These are phyloP conservation scores for Dicorynia guianensis DNA, from an alignment of 306 rosid genomes.

Conservation along the genomic window DNA sequence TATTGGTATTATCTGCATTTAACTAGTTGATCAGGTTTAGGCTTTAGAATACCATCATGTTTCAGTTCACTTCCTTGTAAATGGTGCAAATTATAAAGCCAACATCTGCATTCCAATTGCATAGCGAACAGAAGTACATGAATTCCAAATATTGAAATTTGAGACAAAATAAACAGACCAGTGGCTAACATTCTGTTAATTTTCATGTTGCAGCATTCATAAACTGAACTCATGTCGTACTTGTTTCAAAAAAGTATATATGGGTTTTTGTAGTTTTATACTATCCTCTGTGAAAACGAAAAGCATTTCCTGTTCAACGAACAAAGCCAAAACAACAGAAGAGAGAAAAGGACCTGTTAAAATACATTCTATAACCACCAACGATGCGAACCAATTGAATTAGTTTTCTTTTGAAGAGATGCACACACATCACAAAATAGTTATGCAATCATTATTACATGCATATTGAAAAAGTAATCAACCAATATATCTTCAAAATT, in stretches of 20 bases:
- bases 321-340: background rate
- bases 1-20: background rate
- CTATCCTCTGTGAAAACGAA: background rate
- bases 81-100: background rate
- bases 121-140: background rate
- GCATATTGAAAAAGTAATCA: background rate
- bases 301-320: background rate
- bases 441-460: background rate
- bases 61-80: background rate
- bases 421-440: background rate
- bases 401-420: constrained; percentile 25
- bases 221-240: background rate
- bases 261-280: background rate
- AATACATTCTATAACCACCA: constrained; percentile 10
- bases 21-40: background rate
- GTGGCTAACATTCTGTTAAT: no score
- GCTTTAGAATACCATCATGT: background rate
- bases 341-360: background rate
- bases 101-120: no score
- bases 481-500: background rate
- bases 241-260: background rate
- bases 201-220: no score
- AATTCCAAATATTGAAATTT: background rate
- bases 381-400: background rate
- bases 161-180: no score